Percentiles rank a stretch among this genome's conserved stretches.
Conservation (phyloP, 2,329 filamentous ascomycete genomes). For the Aspergillus viridinutans region DNA sequence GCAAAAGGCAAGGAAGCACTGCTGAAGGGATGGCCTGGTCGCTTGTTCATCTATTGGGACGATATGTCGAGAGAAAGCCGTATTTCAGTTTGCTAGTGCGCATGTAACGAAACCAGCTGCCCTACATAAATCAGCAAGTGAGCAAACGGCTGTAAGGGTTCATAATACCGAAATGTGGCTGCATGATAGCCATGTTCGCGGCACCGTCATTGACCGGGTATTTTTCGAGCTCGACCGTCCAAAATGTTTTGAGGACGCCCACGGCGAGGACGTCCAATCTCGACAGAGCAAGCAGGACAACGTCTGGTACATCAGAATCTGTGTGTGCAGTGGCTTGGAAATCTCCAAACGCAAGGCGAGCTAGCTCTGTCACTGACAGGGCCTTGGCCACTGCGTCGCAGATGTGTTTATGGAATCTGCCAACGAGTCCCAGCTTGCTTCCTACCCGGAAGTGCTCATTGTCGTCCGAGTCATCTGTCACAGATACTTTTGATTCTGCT, state of each 20-base stretch:
- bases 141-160: too few species aligned
- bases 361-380: not conserved
- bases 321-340: not conserved
- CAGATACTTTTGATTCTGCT: not conserved
- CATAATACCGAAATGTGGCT: too few species aligned
- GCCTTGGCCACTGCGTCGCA: slow-evolving; percentile 2
- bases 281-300: not conserved
- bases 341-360: not conserved
- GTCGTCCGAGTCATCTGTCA: not conserved
- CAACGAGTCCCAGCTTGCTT: slow-evolving; percentile 1
- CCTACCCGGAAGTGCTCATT: not conserved
- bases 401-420: not conserved
- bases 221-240: not conserved
- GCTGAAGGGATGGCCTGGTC: not conserved
- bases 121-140: too few species aligned
- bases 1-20: not conserved
- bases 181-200: too few species aligned
- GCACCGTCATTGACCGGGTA: not conserved
- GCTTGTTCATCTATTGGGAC: not conserved
- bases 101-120: too few species aligned
- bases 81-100: too few species aligned
- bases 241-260: not conserved
- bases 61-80: too few species aligned
- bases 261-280: not conserved
- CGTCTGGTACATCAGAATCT: not conserved